Percentiles rank a stretch among this genome's conserved stretches.
Evolutionary conservation across 225 moss, liverwort and hornwort genomes (phyloP).

Genomic region (Physcomitrellopsis africana): DNA sequence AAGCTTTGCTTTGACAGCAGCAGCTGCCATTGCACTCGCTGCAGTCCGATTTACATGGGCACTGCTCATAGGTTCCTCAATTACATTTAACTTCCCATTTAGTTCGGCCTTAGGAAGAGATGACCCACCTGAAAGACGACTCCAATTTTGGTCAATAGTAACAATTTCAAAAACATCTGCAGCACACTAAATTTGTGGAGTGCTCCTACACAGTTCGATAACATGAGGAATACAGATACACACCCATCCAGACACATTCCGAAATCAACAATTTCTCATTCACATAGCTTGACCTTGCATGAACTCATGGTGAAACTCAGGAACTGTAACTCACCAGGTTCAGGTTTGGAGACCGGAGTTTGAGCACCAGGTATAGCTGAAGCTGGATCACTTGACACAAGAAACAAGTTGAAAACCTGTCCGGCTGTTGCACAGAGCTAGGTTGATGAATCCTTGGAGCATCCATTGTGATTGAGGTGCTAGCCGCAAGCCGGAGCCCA

Average conservation of each 20-base stretch:
- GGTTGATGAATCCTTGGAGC: constrained; percentile 31
- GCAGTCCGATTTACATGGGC: constrained; percentile 75
- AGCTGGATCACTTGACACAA: constrained; percentile 19
- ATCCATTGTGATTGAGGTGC: constrained; percentile 64
- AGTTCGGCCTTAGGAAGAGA: constrained; percentile 34
- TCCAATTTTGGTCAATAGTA: constrained; percentile 10
- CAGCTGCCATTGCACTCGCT: constrained; percentile 81
- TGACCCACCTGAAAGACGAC: constrained; percentile 50
- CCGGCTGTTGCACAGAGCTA: constrained; percentile 42
- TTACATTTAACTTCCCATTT: constrained; percentile 39
- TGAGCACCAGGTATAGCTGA: no score
- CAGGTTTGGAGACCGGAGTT: no score
- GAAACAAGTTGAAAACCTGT: constrained; percentile 68
- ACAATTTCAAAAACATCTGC: constrained; percentile 9
- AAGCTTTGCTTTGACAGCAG: constrained; percentile 94
- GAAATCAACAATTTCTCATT: constrained; percentile 15
- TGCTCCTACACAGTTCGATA: constrained; percentile 3
- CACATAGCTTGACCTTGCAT: constrained; percentile 3
- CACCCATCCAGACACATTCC: constrained; percentile 21
- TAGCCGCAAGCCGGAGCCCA: constrained; percentile 74
- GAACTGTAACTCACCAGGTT: constrained; percentile 25
- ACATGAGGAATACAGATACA: not conserved
- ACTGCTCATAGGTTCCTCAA: constrained; percentile 60
- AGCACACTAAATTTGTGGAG: not conserved
- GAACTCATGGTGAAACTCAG: constrained; percentile 26